Base-by-base conservation (phyloP, 257 asterid species). In the Rehmannia glutinosa region DNA sequence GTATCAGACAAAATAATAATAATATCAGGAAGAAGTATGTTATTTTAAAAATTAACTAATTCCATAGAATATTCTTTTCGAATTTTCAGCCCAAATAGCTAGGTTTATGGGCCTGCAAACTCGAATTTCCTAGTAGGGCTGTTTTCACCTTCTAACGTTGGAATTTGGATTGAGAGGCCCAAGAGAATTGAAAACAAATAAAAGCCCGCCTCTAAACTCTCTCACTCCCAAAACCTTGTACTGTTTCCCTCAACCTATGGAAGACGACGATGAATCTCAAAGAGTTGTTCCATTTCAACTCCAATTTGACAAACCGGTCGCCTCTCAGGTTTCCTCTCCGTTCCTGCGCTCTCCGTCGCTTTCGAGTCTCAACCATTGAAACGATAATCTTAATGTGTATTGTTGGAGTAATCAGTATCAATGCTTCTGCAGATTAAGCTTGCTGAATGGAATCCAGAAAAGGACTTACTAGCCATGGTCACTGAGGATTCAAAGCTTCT, bases 361-460 rank as follows among this genome's bases (percentile, higher is more conserved):
- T n/a, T n/a, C n/a, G n/a, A n/a, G n/a, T n/a, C 62, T 21, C 61
- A 6, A 30, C 25, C 2, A 20, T 21, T 9, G 15, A 20, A 27
- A 20, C 7, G 60, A 16, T 36, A 24, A 1, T 5, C 32, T 5
- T 33, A 11, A 1, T 35, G 46, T 16, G 13, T 52, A 35, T 57
- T 63, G 47, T 23, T 23, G 47, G 60, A 20, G 15, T 71, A 50
- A 72, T 62, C 62, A 25, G 32, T 49, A 3, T 35, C 10, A 27
- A 62, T 71, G 60, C 28, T 55, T 72, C 15, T 75, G 74, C 85
- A 91, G 99, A 74, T 89, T 24, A 91, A 88, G 71, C 70, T 91
- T 61, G 97, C 99, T 46, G 97, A 89, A 85, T 94, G 99, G 99
- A 94, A 91, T 76, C 97, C 97, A 41, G 99, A 91, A 64, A 94